Evolutionary conservation across 192 early-diverging fungal genomes (phyloP), one percentile per base, ranked within the genome.

Genomic region (Spizellomyces punctatus): DNA sequence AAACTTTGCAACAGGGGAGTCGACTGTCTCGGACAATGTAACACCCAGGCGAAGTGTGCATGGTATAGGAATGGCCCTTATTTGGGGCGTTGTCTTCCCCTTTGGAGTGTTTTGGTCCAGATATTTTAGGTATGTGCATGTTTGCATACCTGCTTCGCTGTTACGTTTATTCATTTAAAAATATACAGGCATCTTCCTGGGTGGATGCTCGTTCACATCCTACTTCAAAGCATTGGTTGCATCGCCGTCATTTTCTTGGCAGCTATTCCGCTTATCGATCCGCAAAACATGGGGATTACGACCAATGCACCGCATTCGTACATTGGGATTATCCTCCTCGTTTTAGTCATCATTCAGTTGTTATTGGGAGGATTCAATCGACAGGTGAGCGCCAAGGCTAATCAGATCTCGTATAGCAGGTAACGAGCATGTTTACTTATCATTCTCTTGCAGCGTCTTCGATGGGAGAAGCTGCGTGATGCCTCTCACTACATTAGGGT

Each of bases 31-130:
- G 14, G 50, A 54, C 50, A 19, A n/a, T 12, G 17, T n/a, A 12
- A n/a, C 50, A 19, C 50, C 50, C 17, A 12, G 70, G 27, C 60
- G 70, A 21, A 47, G 8, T 22, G 60, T 62, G n/a, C 79, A 80
- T 61, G 79, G 61, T 8, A 21, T 72, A n/a, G 69, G 69, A 17
- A 80, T 80, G 79, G 50, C 69, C 56, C 46, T 69, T 50, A 63
- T 68, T 14, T 79, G 77, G 80, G 58, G 68, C 3, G 56, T 81
- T 0, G 9, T 78, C 8, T 67, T 81, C 54, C 80, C 80, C 0
- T 45, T 52, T 48, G 80, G 69, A 22, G 77, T 60, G 8, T 81
- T 66, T 56, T 79, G 57, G 52, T 79, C 80, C 19, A 47, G 80
- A 10, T 78, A 76, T 4, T 54, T 54, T 19, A 54, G 50, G 17